phyloP scores from a whole-genome alignment of 805 yeast species.

The Phaffomyces opuntiae region DNA sequence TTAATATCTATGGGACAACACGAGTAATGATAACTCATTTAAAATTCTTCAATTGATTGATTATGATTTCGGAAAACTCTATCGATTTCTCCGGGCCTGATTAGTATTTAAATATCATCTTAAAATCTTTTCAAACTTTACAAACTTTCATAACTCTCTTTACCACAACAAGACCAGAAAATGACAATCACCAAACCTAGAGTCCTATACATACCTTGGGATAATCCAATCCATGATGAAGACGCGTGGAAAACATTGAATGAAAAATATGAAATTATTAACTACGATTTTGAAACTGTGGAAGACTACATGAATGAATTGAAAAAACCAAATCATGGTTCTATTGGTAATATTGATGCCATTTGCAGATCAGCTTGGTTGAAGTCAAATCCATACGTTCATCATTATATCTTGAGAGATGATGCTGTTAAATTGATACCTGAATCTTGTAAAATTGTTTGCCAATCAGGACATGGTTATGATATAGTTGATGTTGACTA shows the following conservation, averaged over 20 bases:
- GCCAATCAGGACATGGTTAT: conserved; percentile 34
- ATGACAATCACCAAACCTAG: conserved; percentile 24
- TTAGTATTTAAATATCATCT: background rate
- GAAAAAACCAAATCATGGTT: conserved; percentile 29
- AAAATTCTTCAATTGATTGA: too few relatives aligned
- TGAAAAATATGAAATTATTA: conserved; percentile 29
- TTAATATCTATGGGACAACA: too few relatives aligned
- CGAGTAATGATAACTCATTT: too few relatives aligned
- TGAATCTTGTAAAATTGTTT: conserved; percentile 28
- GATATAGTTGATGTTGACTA: conserved; percentile 33
- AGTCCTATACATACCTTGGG: conserved; percentile 33
- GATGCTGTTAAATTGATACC: conserved; percentile 29
- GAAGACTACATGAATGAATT: conserved; percentile 30
- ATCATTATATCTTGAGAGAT: conserved; percentile 29
- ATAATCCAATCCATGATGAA: conserved; percentile 30
- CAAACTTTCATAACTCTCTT: background rate
- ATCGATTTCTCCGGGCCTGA: background rate
- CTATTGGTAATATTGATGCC: conserved; percentile 29
- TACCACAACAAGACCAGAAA: background rate
- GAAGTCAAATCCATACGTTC: conserved; percentile 31
- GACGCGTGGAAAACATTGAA: conserved; percentile 30
- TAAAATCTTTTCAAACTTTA: background rate
- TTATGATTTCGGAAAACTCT: background rate
- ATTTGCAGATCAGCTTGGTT: conserved; percentile 34
- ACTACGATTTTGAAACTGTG: conserved; percentile 27